A percentile compares a stretch with the other conserved stretches of the same genome.
phyloP scores from a whole-genome alignment of 23 red algal species.

The Gracilaria gracilis region DNA sequence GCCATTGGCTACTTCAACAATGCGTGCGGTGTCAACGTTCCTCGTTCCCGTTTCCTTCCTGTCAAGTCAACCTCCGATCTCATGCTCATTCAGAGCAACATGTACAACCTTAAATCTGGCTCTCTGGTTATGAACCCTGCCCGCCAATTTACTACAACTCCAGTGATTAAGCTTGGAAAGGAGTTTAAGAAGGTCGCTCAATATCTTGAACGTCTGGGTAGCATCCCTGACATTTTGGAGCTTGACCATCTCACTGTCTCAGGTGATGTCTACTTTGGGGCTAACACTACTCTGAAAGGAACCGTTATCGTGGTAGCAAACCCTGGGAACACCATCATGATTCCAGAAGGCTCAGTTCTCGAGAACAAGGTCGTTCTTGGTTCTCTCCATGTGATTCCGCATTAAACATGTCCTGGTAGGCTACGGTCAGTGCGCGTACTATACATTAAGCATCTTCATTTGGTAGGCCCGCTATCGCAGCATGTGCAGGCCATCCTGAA shows the following conservation, averaged over 20 bases:
- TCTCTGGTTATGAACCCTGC: conserved; percentile 93
- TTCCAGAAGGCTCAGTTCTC: conserved; percentile 87
- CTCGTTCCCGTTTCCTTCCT: conserved; percentile 94
- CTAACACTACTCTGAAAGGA: conserved; percentile 81
- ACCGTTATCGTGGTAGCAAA: conserved; percentile 98
- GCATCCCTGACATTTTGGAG: conserved; percentile 96
- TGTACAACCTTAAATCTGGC: conserved; percentile 93
- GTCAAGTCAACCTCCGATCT: conserved; percentile 99
- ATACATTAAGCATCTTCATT: not conserved
- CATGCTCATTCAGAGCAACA: conserved; percentile 93
- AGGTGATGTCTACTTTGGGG: conserved; percentile 92
- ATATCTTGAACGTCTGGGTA: conserved; percentile 89
- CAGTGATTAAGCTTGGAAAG: conserved; percentile 91
- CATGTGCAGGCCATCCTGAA: not conserved
- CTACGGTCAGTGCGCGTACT: not conserved
- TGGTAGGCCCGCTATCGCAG: not conserved
- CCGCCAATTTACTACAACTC: conserved; percentile 83
- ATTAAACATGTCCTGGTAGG: conserved; percentile 31
- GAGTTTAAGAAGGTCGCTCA: conserved; percentile 97
- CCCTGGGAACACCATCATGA: conserved; percentile 86
- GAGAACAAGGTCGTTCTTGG: conserved; percentile 97
- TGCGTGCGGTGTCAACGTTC: conserved; percentile 95
- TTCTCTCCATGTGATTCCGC: conserved; percentile 86
- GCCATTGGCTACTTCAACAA: conserved; percentile 94
- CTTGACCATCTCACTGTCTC: conserved; percentile 96